Evolutionary conservation across 129 eudicot genomes (phyloP), one percentile per base, ranked within the genome.

Genomic region (Solidago caesia): DNA sequence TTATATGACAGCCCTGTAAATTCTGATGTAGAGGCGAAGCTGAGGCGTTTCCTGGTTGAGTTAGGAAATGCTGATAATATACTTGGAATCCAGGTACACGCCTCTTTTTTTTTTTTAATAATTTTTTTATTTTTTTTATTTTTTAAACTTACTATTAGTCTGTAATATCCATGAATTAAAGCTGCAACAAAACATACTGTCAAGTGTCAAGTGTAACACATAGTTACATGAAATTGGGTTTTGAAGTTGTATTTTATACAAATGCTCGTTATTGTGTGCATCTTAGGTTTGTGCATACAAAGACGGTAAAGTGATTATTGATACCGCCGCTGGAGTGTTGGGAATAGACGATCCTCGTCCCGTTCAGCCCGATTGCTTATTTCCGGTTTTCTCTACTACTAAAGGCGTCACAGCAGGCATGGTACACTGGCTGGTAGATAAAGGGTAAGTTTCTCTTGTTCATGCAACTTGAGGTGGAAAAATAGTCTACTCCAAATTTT

Each of bases 311-410:
- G 96, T 92, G 70, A 88, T 92, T 55, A 88, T 92, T 75, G 96
- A 92, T 77, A 89, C 98, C 45, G 84, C 92, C 63, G 98, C 98
- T 74, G 98, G 98, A 71, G 89, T 74, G 64, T 87, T 92, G 43
- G 96, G 92, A 75, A 87, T 85, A 87, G 89, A 89, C 65, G 98
- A 90, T 73, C 96, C 92, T 55, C 89, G 96, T 64, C 96, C 98
- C 15, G 98, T 92, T 83, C 98, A 90, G 80, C 92, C 89, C 4
- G 98, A 92, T 83, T 86, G 87, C 61, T 77, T 92, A 48, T 92
- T 92, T 81, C 84, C 94, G 49, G 95, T 89, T 57, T 92, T 92
- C 71, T 92, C 98, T 72, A 95, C 49, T 44, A 87, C 98, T n/a
- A 92, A 92, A 81, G 98, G 95, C 44, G 77, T 92, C 46, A 79